These are phyloP conservation scores for Solanum tarapatanum DNA, from an alignment of 257 asterid genomes.

Conservation along the genomic window DNA sequence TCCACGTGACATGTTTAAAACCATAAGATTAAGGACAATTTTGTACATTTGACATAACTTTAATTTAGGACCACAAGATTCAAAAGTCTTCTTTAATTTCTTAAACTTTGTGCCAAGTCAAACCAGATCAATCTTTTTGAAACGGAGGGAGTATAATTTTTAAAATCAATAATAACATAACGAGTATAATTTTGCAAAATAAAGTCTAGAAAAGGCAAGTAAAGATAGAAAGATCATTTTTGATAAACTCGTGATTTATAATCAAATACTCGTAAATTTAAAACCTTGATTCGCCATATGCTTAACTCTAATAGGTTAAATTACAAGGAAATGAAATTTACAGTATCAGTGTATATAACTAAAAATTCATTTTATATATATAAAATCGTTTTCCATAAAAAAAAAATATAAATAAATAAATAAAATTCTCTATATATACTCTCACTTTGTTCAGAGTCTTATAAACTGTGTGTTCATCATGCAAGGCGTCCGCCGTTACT, in stretches of 20 bases:
- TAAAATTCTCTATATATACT: neutral
- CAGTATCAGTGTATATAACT: neutral
- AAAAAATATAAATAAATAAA: neutral
- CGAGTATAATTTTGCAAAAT: neutral
- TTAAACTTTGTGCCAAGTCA: too few species aligned
- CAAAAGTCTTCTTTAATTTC: too few species aligned
- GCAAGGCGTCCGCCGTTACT: neutral
- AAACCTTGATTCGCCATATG: neutral
- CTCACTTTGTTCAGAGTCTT: neutral
- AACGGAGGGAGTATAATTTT: neutral
- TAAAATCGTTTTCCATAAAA: neutral
- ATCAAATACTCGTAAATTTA: neutral
- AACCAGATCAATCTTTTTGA: too few species aligned
- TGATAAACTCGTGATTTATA: neutral
- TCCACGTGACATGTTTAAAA: too few species aligned
- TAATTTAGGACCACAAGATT: too few species aligned
- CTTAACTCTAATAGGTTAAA: neutral
- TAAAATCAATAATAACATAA: neutral
- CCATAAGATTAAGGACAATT: too few species aligned
- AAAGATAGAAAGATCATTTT: neutral
- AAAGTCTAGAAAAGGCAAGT: neutral
- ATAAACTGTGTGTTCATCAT: neutral
- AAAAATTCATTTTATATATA: neutral
- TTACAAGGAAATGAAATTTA: neutral
- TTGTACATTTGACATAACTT: too few species aligned